Evolutionary conservation across 1,284 basidiomycete species (phyloP).

Genomic region (Heliocybe sulcata): DNA sequence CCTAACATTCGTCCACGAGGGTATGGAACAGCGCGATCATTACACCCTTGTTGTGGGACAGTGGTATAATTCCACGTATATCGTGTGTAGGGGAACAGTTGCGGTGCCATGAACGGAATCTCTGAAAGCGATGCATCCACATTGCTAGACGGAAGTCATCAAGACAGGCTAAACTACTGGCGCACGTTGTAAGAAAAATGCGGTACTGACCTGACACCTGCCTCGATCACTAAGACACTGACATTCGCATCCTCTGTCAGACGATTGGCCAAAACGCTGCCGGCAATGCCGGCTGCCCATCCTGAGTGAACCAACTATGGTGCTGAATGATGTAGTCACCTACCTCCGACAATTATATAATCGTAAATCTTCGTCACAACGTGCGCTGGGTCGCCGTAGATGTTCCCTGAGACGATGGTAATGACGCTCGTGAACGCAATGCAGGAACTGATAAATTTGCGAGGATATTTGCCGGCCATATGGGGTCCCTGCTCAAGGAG

Average conservation of each 20-base stretch:
- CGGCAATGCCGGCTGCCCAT: constrained; percentile 25
- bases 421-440: no score
- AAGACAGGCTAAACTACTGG: not conserved
- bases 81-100: constrained; percentile 10
- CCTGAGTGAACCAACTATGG: not conserved
- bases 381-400: not conserved
- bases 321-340: not conserved
- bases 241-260: constrained; percentile 22
- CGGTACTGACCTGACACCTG: constrained; percentile 5
- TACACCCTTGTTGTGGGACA: constrained; percentile 20
- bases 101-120: not conserved
- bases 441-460: no score
- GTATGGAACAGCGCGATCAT: constrained; percentile 19
- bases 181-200: not conserved
- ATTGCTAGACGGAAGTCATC: not conserved
- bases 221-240: constrained; percentile 25
- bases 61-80: constrained; percentile 26
- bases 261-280: constrained; percentile 24
- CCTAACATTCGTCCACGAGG: constrained; percentile 28
- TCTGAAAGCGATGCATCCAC: not conserved
- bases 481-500: no score
- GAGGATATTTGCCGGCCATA: no score
- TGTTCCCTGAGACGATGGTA: no score
- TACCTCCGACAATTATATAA: constrained; percentile 5
- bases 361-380: not conserved